A percentile compares a stretch with the other conserved stretches of the same genome.
These are phyloP conservation scores for Trichoderma sp. DNA, from an alignment of 2,329 filamentous ascomycete species.

Conservation along the genomic window DNA sequence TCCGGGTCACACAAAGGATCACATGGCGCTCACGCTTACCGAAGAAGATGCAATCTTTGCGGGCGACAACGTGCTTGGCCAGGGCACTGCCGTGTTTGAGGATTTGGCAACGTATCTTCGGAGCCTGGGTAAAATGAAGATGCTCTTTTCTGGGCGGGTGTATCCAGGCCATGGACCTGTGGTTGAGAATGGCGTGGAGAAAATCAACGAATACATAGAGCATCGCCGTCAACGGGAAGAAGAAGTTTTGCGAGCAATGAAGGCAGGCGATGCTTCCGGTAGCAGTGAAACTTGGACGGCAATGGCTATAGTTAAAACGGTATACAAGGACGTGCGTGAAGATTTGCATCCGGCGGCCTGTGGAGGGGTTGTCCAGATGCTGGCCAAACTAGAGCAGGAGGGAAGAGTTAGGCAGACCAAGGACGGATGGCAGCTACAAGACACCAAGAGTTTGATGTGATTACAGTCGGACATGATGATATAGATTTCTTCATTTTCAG, in stretches of 20 bases:
- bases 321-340: constrained; percentile 80
- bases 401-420: constrained; percentile 60
- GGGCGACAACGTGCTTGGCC: constrained; percentile 84
- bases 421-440: constrained; percentile 38
- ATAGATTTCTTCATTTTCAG: not conserved
- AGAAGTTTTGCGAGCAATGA: constrained; percentile 71
- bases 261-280: constrained; percentile 36
- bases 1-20: constrained; percentile 77
- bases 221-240: constrained; percentile 81
- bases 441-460: constrained; percentile 17
- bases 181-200: constrained; percentile 70
- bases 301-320: constrained; percentile 83
- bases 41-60: constrained; percentile 87
- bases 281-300: constrained; percentile 59
- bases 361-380: constrained; percentile 74
- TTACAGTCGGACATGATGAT: not conserved
- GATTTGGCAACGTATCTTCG: constrained; percentile 70
- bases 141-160: constrained; percentile 66
- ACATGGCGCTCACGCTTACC: constrained; percentile 75
- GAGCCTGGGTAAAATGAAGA: constrained; percentile 71
- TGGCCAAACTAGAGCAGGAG: constrained; percentile 77
- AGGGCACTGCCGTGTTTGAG: constrained; percentile 85
- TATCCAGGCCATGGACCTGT: constrained; percentile 90
- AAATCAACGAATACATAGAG: constrained; percentile 79
- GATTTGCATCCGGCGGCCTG: constrained; percentile 76